phyloP scores from a whole-genome alignment of 2,329 filamentous ascomycete genomes.

The Xylariaceae sp. region DNA sequence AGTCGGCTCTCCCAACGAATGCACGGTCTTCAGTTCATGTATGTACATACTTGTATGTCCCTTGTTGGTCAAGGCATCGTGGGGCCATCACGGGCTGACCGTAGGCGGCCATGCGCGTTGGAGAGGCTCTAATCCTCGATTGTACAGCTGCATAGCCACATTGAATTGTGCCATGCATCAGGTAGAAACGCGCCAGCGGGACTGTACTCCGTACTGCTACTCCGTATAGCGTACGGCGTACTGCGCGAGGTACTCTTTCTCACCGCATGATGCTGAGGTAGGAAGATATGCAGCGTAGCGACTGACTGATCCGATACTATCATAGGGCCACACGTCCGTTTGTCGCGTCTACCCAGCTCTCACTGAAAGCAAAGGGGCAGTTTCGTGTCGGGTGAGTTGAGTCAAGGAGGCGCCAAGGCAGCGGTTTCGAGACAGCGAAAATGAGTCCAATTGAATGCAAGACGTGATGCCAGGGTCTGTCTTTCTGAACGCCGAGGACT shows the following conservation, averaged over 20 bases:
- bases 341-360: slow-evolving; percentile 2
- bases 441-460: background rate
- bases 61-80: background rate
- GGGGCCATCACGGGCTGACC: background rate
- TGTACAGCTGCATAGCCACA: background rate
- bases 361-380: slow-evolving; percentile 12
- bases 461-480: slow-evolving; percentile 1
- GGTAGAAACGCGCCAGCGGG: no score
- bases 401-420: background rate
- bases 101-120: slow-evolving; percentile 15
- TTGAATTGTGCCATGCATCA: background rate
- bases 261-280: background rate
- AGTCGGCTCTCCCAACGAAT: background rate
- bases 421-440: slow-evolving; percentile 8
- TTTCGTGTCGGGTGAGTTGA: background rate
- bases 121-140: background rate
- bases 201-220: no score
- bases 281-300: background rate
- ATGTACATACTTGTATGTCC: no score
- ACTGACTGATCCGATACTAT: slow-evolving; percentile 6
- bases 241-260: background rate
- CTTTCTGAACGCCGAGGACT: background rate
- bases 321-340: background rate
- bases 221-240: background rate
- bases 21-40: background rate